Evolutionary conservation across 2,329 filamentous ascomycete genomes (phyloP).

Genomic region (Pezicula neosporulosa): DNA sequence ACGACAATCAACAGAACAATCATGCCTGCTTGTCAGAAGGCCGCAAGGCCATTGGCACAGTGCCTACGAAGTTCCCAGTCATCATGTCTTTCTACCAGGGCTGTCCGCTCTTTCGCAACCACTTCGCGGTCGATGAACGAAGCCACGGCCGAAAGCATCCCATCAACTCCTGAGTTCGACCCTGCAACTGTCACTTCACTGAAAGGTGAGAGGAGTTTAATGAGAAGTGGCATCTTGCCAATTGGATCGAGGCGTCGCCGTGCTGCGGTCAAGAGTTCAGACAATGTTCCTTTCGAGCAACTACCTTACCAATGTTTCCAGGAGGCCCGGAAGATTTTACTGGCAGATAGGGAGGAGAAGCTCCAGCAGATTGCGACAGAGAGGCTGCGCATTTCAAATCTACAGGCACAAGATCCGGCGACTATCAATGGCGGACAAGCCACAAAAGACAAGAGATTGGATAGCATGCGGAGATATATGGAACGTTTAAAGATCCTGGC

Average conservation of each 20-base stretch:
- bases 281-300: slow-evolving; percentile 79
- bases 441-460: slow-evolving; percentile 63
- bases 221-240: slow-evolving; percentile 66
- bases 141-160: slow-evolving; percentile 30
- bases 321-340: slow-evolving; percentile 81
- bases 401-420: slow-evolving; percentile 56
- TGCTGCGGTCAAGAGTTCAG: slow-evolving; percentile 61
- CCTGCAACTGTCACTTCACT: slow-evolving; percentile 65
- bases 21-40: slow-evolving; percentile 61
- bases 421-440: slow-evolving; percentile 58
- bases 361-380: slow-evolving; percentile 67
- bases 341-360: slow-evolving; percentile 78
- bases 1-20: slow-evolving; percentile 17
- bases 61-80: slow-evolving; percentile 42
- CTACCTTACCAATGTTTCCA: slow-evolving; percentile 98
- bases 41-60: slow-evolving; percentile 52
- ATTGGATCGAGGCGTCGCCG: slow-evolving; percentile 84
- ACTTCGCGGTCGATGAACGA: slow-evolving; percentile 33
- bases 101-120: slow-evolving; percentile 25
- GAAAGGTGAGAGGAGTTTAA: slow-evolving; percentile 63
- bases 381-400: slow-evolving; percentile 62
- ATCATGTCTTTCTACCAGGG: slow-evolving; percentile 17
- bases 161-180: slow-evolving; percentile 46
- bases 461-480: slow-evolving; percentile 67
- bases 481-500: slow-evolving; percentile 82